Evolutionary conservation across 2,329 filamentous ascomycete genomes (phyloP).

Genomic region (Hortaea sp.): DNA sequence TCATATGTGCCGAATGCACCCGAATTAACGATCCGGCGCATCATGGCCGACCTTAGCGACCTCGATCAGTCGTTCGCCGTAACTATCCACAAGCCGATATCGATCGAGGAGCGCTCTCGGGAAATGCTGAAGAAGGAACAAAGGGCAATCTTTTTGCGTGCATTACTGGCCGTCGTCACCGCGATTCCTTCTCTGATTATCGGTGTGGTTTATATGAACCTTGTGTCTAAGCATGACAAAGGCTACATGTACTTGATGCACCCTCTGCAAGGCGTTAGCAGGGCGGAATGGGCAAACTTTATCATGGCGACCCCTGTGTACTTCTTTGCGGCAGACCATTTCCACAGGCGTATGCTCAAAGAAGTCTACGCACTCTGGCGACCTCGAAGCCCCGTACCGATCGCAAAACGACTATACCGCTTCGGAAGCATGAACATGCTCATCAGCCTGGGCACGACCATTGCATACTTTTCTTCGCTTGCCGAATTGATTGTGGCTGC

Average conservation of each 20-base stretch:
- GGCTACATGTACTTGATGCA: constrained; percentile 58
- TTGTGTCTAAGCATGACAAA: constrained; percentile 52
- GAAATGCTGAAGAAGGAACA: constrained; percentile 62
- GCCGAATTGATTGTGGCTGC: constrained; percentile 58
- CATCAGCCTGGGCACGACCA: constrained; percentile 76
- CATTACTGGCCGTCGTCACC: constrained; percentile 56
- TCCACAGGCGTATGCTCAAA: constrained; percentile 69
- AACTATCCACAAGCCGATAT: constrained; percentile 68
- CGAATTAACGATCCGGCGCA: constrained; percentile 62
- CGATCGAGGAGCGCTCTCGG: constrained; percentile 70
- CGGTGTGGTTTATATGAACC: constrained; percentile 83
- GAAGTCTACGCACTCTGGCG: constrained; percentile 73
- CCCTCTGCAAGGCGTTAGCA: constrained; percentile 55
- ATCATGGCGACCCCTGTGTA: constrained; percentile 63
- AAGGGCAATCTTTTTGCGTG: constrained; percentile 56
- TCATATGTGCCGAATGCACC: constrained; percentile 61
- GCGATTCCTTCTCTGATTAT: constrained; percentile 78
- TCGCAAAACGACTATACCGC: constrained; percentile 70
- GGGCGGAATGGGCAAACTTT: constrained; percentile 70
- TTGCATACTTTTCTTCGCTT: constrained; percentile 77
- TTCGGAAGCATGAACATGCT: constrained; percentile 97
- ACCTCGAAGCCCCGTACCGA: constrained; percentile 58
- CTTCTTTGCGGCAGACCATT: constrained; percentile 75
- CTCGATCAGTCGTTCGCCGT: constrained; percentile 57
- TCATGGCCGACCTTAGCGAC: constrained; percentile 57